phyloP scores from a whole-genome alignment of 164 flowering plant genomes.

The Cinnamomum chago region DNA sequence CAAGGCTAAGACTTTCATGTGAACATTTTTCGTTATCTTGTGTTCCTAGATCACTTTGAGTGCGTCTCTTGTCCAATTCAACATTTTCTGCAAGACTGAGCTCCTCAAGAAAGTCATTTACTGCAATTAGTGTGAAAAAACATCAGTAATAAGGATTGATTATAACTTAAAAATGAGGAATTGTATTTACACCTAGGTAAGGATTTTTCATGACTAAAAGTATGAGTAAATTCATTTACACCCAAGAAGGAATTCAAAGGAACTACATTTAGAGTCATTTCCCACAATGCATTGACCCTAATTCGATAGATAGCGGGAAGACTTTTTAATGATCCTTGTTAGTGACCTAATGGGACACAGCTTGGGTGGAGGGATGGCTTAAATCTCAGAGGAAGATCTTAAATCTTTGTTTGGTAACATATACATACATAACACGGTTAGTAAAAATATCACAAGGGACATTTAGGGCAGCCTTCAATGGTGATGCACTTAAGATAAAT shows the following conservation, averaged over 20 bases:
- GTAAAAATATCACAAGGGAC: not conserved
- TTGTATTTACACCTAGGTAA: no score
- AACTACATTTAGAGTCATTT: no score
- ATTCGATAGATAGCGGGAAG: no score
- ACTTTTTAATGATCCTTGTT: no score
- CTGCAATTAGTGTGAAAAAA: slow-evolving; percentile 30
- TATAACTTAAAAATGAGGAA: no score
- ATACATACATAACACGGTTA: no score
- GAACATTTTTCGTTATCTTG: slow-evolving; percentile 16
- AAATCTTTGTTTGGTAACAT: not conserved
- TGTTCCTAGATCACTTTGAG: slow-evolving; percentile 7
- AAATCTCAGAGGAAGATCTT: not conserved
- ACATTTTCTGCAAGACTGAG: slow-evolving; percentile 73
- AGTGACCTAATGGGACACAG: not conserved
- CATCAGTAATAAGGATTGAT: not conserved
- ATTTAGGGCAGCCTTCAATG: not conserved
- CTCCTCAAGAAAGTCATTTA: slow-evolving; percentile 60
- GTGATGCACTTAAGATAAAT: not conserved
- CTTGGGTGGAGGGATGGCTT: not conserved
- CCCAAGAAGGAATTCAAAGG: no score
- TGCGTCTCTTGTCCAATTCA: slow-evolving; percentile 15
- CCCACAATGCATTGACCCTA: no score
- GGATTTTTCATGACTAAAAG: no score
- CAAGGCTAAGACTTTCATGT: slow-evolving; percentile 10
- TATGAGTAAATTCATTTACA: no score